These are phyloP conservation scores for Dryas drummondii DNA, from an alignment of 306 rosid species.

Conservation along the genomic window DNA sequence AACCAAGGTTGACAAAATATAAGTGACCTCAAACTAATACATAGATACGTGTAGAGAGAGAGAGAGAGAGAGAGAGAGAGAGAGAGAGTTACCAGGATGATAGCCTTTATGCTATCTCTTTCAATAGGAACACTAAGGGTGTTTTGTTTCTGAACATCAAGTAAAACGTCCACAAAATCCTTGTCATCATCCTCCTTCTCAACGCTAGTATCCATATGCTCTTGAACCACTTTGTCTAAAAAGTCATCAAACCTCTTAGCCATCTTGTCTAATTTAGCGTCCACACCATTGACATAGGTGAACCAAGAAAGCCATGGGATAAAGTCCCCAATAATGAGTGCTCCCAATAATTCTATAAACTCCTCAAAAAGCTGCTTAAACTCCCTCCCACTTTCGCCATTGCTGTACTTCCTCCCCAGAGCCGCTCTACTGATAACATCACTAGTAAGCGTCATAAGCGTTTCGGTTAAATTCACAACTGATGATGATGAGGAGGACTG, in stretches of 20 bases:
- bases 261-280: no score
- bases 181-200: slow-evolving; percentile 9
- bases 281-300: no score
- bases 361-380: slow-evolving; percentile 24
- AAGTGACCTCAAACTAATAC: no score
- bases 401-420: slow-evolving; percentile 44
- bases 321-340: slow-evolving; percentile 38
- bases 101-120: slow-evolving; percentile 39
- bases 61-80: not conserved
- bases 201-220: slow-evolving; percentile 22
- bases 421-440: slow-evolving; percentile 44
- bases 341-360: slow-evolving; percentile 29
- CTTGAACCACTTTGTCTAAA: slow-evolving; percentile 29
- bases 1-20: not conserved
- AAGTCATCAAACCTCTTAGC: no score
- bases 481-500: not conserved
- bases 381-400: slow-evolving; percentile 7
- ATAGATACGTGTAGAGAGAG: no score
- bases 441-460: slow-evolving; percentile 26
- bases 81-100: slow-evolving; percentile 34
- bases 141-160: slow-evolving; percentile 29
- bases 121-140: slow-evolving; percentile 37
- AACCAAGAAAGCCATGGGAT: slow-evolving; percentile 41
- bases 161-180: slow-evolving; percentile 57
- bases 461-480: slow-evolving; percentile 36